A percentile compares a stretch with the other conserved stretches of the same genome.
Evolutionary conservation across 2,329 filamentous ascomycete genomes (phyloP).

Genomic region (Passalora sequoiae): DNA sequence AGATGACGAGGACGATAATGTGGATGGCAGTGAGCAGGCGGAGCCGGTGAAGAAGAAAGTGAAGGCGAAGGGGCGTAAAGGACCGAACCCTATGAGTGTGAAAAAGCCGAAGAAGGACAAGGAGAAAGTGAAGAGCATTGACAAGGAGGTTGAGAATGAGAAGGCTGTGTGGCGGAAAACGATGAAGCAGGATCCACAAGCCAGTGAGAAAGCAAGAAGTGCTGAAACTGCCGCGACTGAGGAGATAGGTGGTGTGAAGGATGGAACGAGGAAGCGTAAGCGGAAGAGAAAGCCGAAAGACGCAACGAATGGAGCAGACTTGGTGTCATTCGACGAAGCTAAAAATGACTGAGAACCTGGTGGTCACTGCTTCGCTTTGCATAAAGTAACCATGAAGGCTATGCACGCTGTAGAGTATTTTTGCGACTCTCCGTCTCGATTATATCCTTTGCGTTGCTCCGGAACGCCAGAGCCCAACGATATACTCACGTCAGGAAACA

Average conservation of each 20-base stretch:
- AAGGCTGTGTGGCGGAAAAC: slow-evolving; percentile 21
- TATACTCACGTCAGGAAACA: too few relatives aligned
- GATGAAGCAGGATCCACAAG: slow-evolving; percentile 28
- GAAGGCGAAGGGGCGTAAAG: slow-evolving; percentile 58
- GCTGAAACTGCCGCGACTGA: neutral
- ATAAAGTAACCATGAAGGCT: neutral
- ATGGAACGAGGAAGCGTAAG: slow-evolving; percentile 19
- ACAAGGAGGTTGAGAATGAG: slow-evolving; percentile 20
- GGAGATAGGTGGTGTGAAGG: slow-evolving; percentile 9
- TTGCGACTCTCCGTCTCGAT: too few relatives aligned
- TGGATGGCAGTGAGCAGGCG: slow-evolving; percentile 20
- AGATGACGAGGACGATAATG: slow-evolving; percentile 24
- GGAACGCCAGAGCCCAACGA: too few relatives aligned
- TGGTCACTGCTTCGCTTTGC: neutral
- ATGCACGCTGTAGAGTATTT: neutral
- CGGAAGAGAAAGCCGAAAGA: slow-evolving; percentile 24
- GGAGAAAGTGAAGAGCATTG: slow-evolving; percentile 19
- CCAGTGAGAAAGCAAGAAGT: slow-evolving; percentile 18
- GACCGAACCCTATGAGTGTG: slow-evolving; percentile 65
- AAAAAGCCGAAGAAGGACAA: slow-evolving; percentile 61
- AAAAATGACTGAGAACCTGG: neutral
- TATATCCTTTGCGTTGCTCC: too few relatives aligned
- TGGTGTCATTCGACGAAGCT: neutral
- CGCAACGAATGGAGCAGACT: slow-evolving; percentile 5
- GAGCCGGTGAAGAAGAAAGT: slow-evolving; percentile 51